Evolutionary conservation across 2,329 filamentous ascomycete genomes (phyloP), one percentile per base, ranked within the genome.

Genomic region (Fusarium subtropicale): DNA sequence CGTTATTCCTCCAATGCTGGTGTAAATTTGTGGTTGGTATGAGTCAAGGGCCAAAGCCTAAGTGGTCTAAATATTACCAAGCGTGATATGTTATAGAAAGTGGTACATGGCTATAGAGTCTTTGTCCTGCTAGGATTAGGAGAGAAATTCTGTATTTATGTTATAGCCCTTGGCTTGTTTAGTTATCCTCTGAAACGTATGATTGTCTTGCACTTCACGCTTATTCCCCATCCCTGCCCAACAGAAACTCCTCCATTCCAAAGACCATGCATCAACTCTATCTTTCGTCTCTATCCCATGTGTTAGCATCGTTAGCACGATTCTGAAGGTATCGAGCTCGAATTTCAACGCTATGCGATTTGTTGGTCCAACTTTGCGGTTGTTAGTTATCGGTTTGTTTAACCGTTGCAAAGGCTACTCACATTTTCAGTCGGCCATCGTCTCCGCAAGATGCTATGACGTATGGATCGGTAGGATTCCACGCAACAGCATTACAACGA

Each of bases 391-490:
- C 24, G 20, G 7, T 30, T 22, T 39, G 8, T 30, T 22, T n/a
- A 20, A 39, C 7, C 28, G 8, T 31, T 46, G 44, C 12, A 34
- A 36, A 30, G 16, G 18, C 33, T 33, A 83, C 92, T 84, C 84
- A 97, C 91, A 99, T 94, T 81, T 91, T 90, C 68, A 98, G 90
- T 76, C 87, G 90, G 56, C 86, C 85, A 76, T 98, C 96, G 78
- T 99, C 96, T 20, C 95, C 94, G 61, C 92, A 95, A 15, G 94
- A 95, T 18, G 94, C 96, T 79, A 97, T 93, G 83, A 97, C 91
- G 65, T 88, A 88, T 1, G 93, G 90, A 75, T 97, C 88, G 13
- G 82, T 85, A 2, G 96, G 94, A 74, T 95, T 96, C 95, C 96
- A 99, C 24, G 91, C 87, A 38, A 97, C 92, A 10, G 93, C 88